A percentile compares a stretch with the other conserved stretches of the same genome.
phyloP scores from a whole-genome alignment of 148 eudicot genomes.

The Pharnaceum exiguum region DNA sequence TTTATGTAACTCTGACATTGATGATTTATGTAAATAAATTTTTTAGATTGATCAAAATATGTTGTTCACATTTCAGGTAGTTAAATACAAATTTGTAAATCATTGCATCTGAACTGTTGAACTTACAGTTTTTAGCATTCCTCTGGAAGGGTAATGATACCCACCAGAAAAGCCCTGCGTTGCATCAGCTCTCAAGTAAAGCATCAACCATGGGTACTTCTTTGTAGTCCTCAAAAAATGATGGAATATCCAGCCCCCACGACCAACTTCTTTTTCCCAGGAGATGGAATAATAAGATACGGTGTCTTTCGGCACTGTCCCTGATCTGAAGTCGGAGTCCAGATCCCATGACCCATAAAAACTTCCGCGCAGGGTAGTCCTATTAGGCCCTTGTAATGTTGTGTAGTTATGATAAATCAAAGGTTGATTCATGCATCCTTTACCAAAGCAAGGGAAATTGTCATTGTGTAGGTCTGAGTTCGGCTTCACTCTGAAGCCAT shows the following conservation, averaged over 20 bases:
- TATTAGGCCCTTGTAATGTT: constrained; percentile 11
- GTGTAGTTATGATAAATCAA: constrained; percentile 37
- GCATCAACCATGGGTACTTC: constrained; percentile 46
- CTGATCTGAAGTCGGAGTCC: constrained; percentile 16
- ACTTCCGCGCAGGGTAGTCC: constrained; percentile 20
- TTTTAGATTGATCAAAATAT: too few species aligned
- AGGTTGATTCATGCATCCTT: constrained; percentile 48
- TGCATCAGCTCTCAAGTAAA: constrained; percentile 48
- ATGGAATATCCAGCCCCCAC: constrained; percentile 46
- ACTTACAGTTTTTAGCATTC: constrained; percentile 49
- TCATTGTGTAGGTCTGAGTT: constrained; percentile 15
- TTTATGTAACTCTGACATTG: too few species aligned
- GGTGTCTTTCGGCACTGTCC: neutral
- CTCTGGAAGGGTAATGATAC: constrained; percentile 47
- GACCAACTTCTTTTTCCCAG: constrained; percentile 42
- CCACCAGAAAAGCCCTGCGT: constrained; percentile 48
- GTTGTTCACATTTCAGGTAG: too few species aligned
- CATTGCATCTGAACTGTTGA: neutral
- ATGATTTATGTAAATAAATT: too few species aligned
- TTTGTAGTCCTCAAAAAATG: constrained; percentile 35
- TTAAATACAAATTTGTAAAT: neutral
- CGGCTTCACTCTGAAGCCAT: constrained; percentile 34
- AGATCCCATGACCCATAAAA: constrained; percentile 46
- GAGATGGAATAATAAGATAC: constrained; percentile 32
- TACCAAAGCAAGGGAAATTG: constrained; percentile 40